A percentile compares a stretch with the other conserved stretches of the same genome.
These are phyloP conservation scores for Amanita thiersii DNA, from an alignment of 768 basidiomycete species.

Conservation along the genomic window DNA sequence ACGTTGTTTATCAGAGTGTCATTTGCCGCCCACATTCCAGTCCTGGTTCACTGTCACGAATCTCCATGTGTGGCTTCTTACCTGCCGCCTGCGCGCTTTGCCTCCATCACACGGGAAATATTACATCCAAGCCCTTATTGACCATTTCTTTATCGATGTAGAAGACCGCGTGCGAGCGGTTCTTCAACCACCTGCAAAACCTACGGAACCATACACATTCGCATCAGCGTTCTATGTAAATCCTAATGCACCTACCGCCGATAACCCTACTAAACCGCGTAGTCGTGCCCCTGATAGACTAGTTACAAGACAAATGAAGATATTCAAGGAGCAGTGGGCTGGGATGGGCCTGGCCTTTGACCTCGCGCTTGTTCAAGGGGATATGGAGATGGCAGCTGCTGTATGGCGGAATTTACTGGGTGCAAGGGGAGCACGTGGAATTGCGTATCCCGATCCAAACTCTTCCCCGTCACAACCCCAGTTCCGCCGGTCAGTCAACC, in stretches of 20 bases:
- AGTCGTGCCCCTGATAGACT: conserved; percentile 64
- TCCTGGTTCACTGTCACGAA: conserved; percentile 95
- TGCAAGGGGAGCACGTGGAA: conserved; percentile 71
- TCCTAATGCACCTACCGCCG: conserved; percentile 26
- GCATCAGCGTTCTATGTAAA: conserved; percentile 36
- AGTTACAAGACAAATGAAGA: conserved; percentile 83
- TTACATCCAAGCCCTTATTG: conserved; percentile 77
- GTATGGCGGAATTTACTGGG: conserved; percentile 92
- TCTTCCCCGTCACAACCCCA: conserved; percentile 12
- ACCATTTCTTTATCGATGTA: conserved; percentile 93
- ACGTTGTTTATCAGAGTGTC: conserved; percentile 47
- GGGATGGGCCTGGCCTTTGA: conserved; percentile 78
- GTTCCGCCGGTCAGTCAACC: conserved; percentile 61
- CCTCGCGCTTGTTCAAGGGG: conserved; percentile 64
- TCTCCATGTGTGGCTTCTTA: conserved; percentile 87
- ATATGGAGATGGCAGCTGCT: conserved; percentile 78
- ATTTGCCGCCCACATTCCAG: conserved; percentile 87
- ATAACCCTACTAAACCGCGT: conserved; percentile 10
- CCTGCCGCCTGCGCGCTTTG: conserved; percentile 80
- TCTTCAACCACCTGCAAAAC: conserved; percentile 47
- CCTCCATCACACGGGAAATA: conserved; percentile 55
- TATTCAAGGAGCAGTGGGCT: conserved; percentile 87
- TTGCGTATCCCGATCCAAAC: conserved; percentile 30
- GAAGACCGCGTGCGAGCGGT: conserved; percentile 84
- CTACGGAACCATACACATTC: conserved; percentile 37